Base-by-base conservation (phyloP, 1,284 basidiomycete genomes). In the Trichosporon ovoides region DNA sequence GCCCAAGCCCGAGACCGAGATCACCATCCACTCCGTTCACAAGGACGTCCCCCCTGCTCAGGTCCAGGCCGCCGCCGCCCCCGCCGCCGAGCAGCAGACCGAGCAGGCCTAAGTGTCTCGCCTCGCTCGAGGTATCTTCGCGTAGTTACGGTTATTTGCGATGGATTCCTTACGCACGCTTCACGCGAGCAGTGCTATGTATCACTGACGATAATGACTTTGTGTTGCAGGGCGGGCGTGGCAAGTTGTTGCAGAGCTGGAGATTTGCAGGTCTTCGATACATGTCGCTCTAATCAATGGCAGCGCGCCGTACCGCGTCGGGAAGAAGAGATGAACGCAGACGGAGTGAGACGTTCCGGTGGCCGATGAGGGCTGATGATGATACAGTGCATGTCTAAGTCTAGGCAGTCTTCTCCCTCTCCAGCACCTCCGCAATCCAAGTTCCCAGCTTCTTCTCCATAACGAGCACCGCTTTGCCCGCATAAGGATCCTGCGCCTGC, bases 1-100 rank as follows among this genome's bases (percentile, higher is more conserved):
- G 77, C 79, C 80, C 76, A 83, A 83, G 80, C 79, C 81, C 72
- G 82, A 83, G 77, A 77, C 77, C 60, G 73, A 79, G 66, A 77
- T 81, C 72, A 68, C 72, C 66, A 76, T 76, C 68, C 70, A 71
- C 66, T 77, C 75, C 53, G 78, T 77, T 68, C 71, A 76, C 73
- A 72, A 70, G 64, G 68, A 72, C 59, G 65, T 66, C 59, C 72
- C 68, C 53, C 70, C 67, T 49, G 69, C 69, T 57, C 68, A 70
- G 60, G 58, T 52, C 28, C 52, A 35, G 18, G 57, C 61, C 43
- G 52, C 57, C 36, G 59, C 59, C 33, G 57, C 59, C 28, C 53
- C 61, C 10, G 56, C 54, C 49, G 57, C 60, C 58, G 51, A 54
- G 48, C 38, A 38, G 31, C 51, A 43, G 34, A 52, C 52, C 56